A percentile compares a stretch with the other conserved stretches of the same genome.
Evolutionary conservation across 495 filamentous ascomycete species (phyloP).

Genomic region (Cenococcum geophilum): DNA sequence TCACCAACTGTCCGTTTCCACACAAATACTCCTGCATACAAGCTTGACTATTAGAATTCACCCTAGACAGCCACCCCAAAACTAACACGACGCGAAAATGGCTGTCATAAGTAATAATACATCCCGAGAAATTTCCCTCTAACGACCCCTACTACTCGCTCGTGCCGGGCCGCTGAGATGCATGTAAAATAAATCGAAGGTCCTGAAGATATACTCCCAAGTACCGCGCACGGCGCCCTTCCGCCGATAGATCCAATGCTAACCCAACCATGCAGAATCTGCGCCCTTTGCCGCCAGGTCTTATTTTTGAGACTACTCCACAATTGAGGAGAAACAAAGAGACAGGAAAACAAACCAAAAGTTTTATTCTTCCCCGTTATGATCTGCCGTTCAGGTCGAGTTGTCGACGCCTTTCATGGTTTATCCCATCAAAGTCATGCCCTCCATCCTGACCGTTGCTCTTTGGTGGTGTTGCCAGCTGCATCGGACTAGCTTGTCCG

Average conservation of each 20-base stretch:
- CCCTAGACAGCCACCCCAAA: neutral
- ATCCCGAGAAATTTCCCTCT: neutral
- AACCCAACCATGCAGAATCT: neutral
- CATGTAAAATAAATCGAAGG: neutral
- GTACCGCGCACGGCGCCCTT: too few species aligned
- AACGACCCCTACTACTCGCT: neutral
- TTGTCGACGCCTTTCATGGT: neutral
- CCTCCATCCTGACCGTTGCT: constrained; percentile 5
- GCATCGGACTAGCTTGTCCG: constrained; percentile 24
- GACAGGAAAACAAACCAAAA: neutral
- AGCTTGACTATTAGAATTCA: neutral
- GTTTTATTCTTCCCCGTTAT: neutral
- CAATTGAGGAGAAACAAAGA: neutral
- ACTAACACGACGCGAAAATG: neutral
- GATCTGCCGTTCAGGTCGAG: neutral
- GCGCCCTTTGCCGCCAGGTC: neutral
- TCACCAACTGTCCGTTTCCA: neutral
- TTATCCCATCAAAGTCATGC: neutral
- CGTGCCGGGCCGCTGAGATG: neutral
- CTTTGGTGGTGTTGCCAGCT: constrained; percentile 38
- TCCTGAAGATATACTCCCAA: too few species aligned
- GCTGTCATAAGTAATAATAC: neutral
- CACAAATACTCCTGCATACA: neutral
- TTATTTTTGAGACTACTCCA: neutral
- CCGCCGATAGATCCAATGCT: constrained; percentile 4